phyloP scores from a whole-genome alignment of 257 asterid species.

The Linderniella brevidens region DNA sequence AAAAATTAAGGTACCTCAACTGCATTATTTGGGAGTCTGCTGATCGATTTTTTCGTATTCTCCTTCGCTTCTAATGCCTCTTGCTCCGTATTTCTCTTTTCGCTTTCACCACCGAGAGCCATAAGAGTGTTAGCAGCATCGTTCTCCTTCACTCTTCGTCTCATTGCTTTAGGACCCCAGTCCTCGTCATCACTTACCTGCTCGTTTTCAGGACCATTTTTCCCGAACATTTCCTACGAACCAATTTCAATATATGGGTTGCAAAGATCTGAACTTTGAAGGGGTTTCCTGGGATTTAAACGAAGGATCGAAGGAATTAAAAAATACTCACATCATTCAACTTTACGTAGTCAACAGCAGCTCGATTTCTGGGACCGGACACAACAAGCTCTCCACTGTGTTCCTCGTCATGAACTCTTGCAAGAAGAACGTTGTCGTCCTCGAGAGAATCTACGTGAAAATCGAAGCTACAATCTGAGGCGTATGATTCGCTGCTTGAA shows the following conservation, averaged over 20 bases:
- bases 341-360: constrained; percentile 65
- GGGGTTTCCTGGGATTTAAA: neutral
- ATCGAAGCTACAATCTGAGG: constrained; percentile 48
- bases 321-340: constrained; percentile 72
- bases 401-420: constrained; percentile 44
- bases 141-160: constrained; percentile 48
- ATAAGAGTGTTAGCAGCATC: constrained; percentile 49
- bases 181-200: constrained; percentile 92
- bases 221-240: constrained; percentile 85
- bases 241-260: constrained; percentile 8
- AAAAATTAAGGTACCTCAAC: constrained; percentile 40
- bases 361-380: constrained; percentile 55
- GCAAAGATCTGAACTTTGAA: neutral
- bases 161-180: constrained; percentile 80
- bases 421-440: constrained; percentile 34
- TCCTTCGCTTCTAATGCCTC: constrained; percentile 17
- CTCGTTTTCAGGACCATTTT: constrained; percentile 36
- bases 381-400: constrained; percentile 39
- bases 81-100: constrained; percentile 21
- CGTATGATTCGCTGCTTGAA: constrained; percentile 32
- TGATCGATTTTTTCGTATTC: constrained; percentile 41
- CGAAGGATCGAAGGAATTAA: neutral
- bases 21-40: constrained; percentile 60
- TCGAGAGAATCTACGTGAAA: constrained; percentile 48
- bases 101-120: constrained; percentile 39